These are phyloP conservation scores for Ensete ventricosum DNA, from an alignment of 176 grass and related monocot species.

Conservation along the genomic window DNA sequence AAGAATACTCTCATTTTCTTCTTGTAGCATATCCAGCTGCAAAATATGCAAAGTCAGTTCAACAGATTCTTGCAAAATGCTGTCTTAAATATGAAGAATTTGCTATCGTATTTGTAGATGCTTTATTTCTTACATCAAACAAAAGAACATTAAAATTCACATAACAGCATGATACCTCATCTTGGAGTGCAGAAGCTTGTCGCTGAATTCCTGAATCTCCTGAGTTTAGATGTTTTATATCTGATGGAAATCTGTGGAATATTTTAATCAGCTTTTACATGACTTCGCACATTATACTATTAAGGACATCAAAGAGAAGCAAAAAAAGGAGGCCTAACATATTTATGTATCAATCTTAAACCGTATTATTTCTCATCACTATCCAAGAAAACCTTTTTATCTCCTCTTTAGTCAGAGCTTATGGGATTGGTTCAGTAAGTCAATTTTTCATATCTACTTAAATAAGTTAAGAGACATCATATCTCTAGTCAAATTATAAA, in stretches of 20 bases:
- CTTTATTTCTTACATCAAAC: background rate
- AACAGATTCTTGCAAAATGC: background rate
- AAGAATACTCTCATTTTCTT: slow-evolving; percentile 87
- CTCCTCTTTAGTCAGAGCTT: no score
- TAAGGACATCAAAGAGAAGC: background rate
- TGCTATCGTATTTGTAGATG: background rate
- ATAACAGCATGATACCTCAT: slow-evolving; percentile 50
- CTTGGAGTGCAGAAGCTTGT: slow-evolving; percentile 76
- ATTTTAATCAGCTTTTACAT: slow-evolving; percentile 6
- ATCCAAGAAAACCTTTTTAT: no score
- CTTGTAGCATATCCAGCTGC: slow-evolving; percentile 99
- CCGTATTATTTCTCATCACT: no score
- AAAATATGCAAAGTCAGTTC: slow-evolving; percentile 14
- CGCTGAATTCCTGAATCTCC: slow-evolving; percentile 55
- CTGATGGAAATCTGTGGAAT: slow-evolving; percentile 41
- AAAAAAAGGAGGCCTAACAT: background rate
- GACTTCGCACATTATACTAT: background rate
- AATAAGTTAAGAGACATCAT: no score
- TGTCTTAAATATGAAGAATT: background rate
- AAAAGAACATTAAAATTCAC: background rate
- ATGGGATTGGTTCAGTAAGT: no score
- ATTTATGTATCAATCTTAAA: no score
- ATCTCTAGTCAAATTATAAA: no score
- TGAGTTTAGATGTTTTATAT: slow-evolving; percentile 36
- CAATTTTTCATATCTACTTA: no score